Base-by-base conservation (phyloP, 1,139 yeast genomes). In the Yamadazyma siamensis region DNA sequence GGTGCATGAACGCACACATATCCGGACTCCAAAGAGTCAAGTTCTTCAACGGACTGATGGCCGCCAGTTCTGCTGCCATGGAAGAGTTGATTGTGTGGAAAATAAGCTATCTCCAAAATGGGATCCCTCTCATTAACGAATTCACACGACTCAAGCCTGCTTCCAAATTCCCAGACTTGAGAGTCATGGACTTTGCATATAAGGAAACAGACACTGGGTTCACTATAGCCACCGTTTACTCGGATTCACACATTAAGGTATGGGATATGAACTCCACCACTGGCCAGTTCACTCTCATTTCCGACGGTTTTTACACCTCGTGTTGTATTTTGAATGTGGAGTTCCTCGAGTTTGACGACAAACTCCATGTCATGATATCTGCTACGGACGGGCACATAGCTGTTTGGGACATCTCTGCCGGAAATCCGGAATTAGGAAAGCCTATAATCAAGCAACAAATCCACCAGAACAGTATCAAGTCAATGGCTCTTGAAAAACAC, bases 41-140 rank as follows among this genome's bases (percentile, higher is more conserved):
- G 36, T 84, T 89, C 56, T 60, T 86, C 15, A 65, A 59, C 43
- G 57, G 69, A 8, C 59, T 67, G 2, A 58, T 37, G 21, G 52
- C 67, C 6, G 77, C 69, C 21, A 61, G 88, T 40, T 78, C 91
- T 2, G 91, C 95, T 8, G 97, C 95, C 0, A 76, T 94, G 48
- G 98, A 91, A 53, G 98, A 91, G 56, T 71, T 91, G 29, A 73
- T 74, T 38, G 60, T 87, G 6, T 91, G 98, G 98, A 73, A 72
- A 38, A 47, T 85, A 3, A 54, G 57, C 15, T 44, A 56, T 6
- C 54, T 50, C 4, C 27, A 51, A 17, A 42, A 52, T 3, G 47
- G 46, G 1, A 51, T 52, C 14, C 77, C 82, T 1, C 59, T 69
- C 21, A 63, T 80, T 23, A 49, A 47, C 0, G 63, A 75, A 23